Evolutionary conservation across 2,329 filamentous ascomycete genomes (phyloP), one percentile per base, ranked within the genome.

Genomic region (Teratosphaeria pseudoeucalypti): DNA sequence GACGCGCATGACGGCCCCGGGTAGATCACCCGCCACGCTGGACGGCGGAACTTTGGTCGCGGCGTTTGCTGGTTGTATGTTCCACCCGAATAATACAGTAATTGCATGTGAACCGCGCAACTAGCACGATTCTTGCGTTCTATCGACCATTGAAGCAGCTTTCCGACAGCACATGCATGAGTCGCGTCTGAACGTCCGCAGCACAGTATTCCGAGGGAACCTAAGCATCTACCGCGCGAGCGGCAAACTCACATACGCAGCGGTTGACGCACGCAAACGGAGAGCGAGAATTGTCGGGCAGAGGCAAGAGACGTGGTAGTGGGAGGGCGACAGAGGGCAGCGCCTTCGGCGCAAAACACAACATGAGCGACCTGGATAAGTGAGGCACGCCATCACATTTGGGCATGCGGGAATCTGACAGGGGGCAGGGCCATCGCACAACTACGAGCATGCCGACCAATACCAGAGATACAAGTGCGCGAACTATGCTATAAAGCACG

Each of bases 401-500:
- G 34, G 39, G 29, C 29, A 23, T 19, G 26, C 54, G 3, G 68
- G 54, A 67, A 26, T 63, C 62, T 57, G 62, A 60, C 60, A 26
- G 34, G n/a, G 53, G 56, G 14, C 61, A 96, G 92, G 77, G 92
- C 92, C 61, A 99, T 99, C 72, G 88, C 90, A 74, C 92, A 96
- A 76, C 82, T 99, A 72, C 90, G 94, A 79, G 89, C 91, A 72
- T 99, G 94, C 77, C 89, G 92, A 63, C 92, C 92, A 58, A 99
- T 99, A 67, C 92, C 94, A 63, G 94, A 99, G 79, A 82, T 86
- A 49, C 90, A 97, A 78, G 95, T 99, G 62, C 88, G 92, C 72
- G 92, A 99, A 77, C 82, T 99, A 68, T 97, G 94, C 77, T 92
- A 96, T 81, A 96, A 96, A 73, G 94, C 94, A 57, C 85, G 94